Conservation (phyloP, 208 protist species). For the Borovskyia barvae region DNA sequence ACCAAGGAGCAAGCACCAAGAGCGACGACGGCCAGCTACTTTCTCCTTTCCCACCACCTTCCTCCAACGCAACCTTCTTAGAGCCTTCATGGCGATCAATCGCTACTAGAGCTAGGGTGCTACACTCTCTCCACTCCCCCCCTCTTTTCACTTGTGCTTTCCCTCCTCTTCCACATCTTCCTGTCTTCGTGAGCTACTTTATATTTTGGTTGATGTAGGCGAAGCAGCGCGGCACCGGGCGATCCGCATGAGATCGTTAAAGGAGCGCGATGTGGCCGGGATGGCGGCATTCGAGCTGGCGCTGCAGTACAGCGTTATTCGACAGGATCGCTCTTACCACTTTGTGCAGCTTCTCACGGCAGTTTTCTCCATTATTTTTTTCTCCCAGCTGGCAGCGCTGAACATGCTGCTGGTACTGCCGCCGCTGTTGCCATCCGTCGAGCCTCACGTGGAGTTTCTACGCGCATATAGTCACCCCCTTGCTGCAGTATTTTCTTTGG, state of each 20-base stretch:
- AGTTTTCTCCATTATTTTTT: constrained; percentile 64
- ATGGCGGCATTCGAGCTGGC: constrained; percentile 83
- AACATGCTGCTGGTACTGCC: constrained; percentile 37
- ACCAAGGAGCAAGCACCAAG: no score
- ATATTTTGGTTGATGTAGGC: no score
- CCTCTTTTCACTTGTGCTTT: no score
- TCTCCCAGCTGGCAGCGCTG: constrained; percentile 28
- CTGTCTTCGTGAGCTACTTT: no score
- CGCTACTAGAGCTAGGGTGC: no score
- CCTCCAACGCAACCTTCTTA: no score
- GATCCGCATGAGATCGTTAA: constrained; percentile 30
- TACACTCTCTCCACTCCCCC: no score
- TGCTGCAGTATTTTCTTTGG: constrained; percentile 34
- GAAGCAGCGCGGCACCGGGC: no score
- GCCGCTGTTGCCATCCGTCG: constrained; percentile 37
- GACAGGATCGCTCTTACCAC: constrained; percentile 86
- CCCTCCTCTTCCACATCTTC: no score
- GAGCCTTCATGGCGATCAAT: no score
- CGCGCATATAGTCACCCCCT: constrained; percentile 17
- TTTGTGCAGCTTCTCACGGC: constrained; percentile 75
- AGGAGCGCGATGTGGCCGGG: constrained; percentile 77
- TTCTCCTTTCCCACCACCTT: no score
- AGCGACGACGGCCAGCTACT: no score
- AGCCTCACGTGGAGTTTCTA: constrained; percentile 23
- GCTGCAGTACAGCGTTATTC: constrained; percentile 72